Percentiles rank a stretch among this genome's conserved stretches.
phyloP scores from a whole-genome alignment of 768 basidiomycete species.

The Calocybe indica region DNA sequence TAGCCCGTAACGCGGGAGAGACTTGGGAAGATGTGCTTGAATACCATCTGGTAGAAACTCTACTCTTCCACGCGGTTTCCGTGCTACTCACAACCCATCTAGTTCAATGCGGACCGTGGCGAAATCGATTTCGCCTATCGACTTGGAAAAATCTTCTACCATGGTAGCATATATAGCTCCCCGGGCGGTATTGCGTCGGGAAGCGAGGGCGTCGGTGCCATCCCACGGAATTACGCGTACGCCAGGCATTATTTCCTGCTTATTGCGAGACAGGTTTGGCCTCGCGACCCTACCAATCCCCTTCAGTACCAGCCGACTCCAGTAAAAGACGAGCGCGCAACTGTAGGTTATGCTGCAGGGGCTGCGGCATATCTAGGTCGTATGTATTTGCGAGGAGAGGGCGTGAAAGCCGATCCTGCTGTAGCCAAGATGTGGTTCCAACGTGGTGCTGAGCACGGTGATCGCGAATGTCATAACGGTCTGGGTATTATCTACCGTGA shows the following conservation, averaged over 20 bases:
- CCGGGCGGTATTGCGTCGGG: conserved; percentile 80
- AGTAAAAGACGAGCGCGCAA: conserved; percentile 46
- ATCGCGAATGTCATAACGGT: conserved; percentile 85
- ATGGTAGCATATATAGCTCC: conserved; percentile 84
- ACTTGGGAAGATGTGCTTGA: conserved; percentile 92
- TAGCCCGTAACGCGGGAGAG: conserved; percentile 82
- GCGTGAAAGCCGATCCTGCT: conserved; percentile 68
- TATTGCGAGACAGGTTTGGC: conserved; percentile 86
- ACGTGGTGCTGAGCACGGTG: conserved; percentile 72
- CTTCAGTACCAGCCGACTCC: conserved; percentile 34
- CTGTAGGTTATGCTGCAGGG: conserved; percentile 61
- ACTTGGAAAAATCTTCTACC: conserved; percentile 93
- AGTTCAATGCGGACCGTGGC: conserved; percentile 95
- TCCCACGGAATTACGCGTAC: conserved; percentile 69
- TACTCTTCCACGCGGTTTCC: conserved; percentile 10
- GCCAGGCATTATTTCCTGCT: conserved; percentile 81
- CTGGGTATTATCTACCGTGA: conserved; percentile 92
- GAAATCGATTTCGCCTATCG: conserved; percentile 87
- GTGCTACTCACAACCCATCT: neutral
- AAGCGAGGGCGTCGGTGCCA: conserved; percentile 88
- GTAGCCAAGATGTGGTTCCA: conserved; percentile 93
- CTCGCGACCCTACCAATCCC: conserved; percentile 61
- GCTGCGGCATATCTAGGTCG: conserved; percentile 88
- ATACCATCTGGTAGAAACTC: conserved; percentile 65
- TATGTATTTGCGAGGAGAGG: conserved; percentile 94